Evolutionary conservation across 495 filamentous ascomycete species (phyloP).

Genomic region (Trypethelium eluteriae): DNA sequence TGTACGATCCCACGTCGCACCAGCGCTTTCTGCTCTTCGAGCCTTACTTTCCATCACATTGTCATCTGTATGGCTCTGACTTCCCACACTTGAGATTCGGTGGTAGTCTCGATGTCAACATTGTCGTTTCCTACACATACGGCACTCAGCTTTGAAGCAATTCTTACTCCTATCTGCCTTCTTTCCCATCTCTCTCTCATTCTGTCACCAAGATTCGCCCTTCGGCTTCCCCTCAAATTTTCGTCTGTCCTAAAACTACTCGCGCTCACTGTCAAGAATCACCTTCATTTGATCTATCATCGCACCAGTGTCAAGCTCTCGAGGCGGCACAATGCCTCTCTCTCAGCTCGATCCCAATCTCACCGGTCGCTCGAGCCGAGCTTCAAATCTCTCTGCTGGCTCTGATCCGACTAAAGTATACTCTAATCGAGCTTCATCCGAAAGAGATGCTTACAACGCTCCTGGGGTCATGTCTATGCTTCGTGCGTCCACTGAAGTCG

Average conservation of each 20-base stretch:
- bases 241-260: not conserved
- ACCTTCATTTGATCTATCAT: not conserved
- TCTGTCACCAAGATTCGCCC: not conserved
- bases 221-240: not conserved
- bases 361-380: constrained; percentile 35
- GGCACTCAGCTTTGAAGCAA: not conserved
- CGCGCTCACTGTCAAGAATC: not conserved
- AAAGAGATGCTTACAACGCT: constrained; percentile 25
- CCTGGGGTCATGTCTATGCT: constrained; percentile 51
- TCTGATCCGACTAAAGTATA: constrained; percentile 20
- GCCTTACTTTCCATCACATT: not conserved
- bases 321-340: constrained; percentile 37
- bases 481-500: constrained; percentile 61
- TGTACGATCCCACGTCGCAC: not conserved
- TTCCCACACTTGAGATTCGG: not conserved
- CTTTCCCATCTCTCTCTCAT: not conserved
- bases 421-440: constrained; percentile 12
- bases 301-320: not conserved
- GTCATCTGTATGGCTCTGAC: not conserved
- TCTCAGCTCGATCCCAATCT: constrained; percentile 34
- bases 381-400: constrained; percentile 33
- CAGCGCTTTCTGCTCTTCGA: not conserved
- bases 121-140: not conserved
- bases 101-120: constrained; percentile 5
- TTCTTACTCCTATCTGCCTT: not conserved